Conservation (phyloP, 2,329 filamentous ascomycete species). For the Leptoxyphium fumago region DNA sequence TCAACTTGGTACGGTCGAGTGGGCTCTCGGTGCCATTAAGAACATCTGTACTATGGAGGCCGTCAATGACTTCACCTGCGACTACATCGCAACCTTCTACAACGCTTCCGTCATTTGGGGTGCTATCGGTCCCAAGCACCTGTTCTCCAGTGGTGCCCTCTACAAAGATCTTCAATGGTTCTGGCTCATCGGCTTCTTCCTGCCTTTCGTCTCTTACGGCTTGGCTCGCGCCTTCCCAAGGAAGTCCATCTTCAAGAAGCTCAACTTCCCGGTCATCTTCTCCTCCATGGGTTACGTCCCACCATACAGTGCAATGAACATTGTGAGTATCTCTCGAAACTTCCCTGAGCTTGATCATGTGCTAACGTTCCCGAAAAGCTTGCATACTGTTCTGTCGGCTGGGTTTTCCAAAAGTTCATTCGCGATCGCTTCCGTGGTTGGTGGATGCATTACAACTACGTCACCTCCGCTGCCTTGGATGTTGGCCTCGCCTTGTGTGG, state of each 20-base stretch:
- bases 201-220: slow-evolving; percentile 60
- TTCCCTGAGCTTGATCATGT: background rate
- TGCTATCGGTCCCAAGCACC: slow-evolving; percentile 10
- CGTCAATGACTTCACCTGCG: slow-evolving; percentile 79
- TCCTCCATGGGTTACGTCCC: slow-evolving; percentile 76
- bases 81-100: slow-evolving; percentile 76
- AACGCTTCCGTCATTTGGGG: slow-evolving; percentile 85
- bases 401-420: slow-evolving; percentile 66
- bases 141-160: slow-evolving; percentile 49
- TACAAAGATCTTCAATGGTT: slow-evolving; percentile 70
- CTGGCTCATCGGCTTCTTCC: slow-evolving; percentile 60
- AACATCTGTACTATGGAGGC: slow-evolving; percentile 65
- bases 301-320: slow-evolving; percentile 62
- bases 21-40: slow-evolving; percentile 70
- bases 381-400: slow-evolving; percentile 75
- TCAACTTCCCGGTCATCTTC: slow-evolving; percentile 52
- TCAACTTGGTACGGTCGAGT: slow-evolving; percentile 74
- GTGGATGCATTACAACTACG: slow-evolving; percentile 92
- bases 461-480: slow-evolving; percentile 67
- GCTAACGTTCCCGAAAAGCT: slow-evolving; percentile 38
- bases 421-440: slow-evolving; percentile 54
- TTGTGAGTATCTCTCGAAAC: slow-evolving; percentile 4
- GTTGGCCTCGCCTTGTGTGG: slow-evolving; percentile 71
- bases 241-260: slow-evolving; percentile 5
- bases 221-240: slow-evolving; percentile 26